phyloP scores from a whole-genome alignment of 176 grass and related monocot genomes.

The Zoysia pacifica region DNA sequence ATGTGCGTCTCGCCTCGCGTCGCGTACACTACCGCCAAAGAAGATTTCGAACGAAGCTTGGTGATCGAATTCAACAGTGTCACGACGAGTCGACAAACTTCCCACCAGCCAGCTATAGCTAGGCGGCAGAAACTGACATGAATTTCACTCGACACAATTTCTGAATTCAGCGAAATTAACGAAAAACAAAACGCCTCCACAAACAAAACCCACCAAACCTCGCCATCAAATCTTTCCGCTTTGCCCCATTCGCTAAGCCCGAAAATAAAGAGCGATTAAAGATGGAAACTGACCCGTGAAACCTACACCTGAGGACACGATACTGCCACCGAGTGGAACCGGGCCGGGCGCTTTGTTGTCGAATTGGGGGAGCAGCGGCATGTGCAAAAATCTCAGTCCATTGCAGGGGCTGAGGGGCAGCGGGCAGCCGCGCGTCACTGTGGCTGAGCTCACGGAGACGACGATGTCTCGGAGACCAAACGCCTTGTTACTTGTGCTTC shows the following conservation, averaged over 20 bases:
- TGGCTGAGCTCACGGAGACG: slow-evolving; percentile 37
- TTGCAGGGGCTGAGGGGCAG: not conserved
- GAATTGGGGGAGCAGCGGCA: slow-evolving; percentile 28
- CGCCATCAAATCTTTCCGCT: slow-evolving; percentile 7
- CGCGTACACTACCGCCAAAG: no score
- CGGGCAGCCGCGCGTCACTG: slow-evolving; percentile 21
- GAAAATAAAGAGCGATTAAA: not conserved
- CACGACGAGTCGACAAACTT: slow-evolving; percentile 2
- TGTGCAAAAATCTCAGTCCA: slow-evolving; percentile 26
- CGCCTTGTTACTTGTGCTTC: slow-evolving; percentile 15
- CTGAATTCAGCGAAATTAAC: not conserved
- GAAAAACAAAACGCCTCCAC: no score
- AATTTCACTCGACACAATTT: not conserved
- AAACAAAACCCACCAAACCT: not conserved
- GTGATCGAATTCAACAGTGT: not conserved
- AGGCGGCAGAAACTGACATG: not conserved
- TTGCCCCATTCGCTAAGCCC: not conserved
- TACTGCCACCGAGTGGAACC: slow-evolving; percentile 1
- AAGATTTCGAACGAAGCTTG: not conserved
- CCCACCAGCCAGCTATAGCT: not conserved
- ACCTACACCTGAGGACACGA: slow-evolving; percentile 16
- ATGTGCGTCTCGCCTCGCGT: not conserved
- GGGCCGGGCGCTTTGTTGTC: slow-evolving; percentile 8
- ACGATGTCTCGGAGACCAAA: not conserved
- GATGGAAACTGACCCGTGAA: slow-evolving; percentile 19